Evolutionary conservation across 106 monocot species (phyloP).

Genomic region (Dendrobium chrysotoxum): DNA sequence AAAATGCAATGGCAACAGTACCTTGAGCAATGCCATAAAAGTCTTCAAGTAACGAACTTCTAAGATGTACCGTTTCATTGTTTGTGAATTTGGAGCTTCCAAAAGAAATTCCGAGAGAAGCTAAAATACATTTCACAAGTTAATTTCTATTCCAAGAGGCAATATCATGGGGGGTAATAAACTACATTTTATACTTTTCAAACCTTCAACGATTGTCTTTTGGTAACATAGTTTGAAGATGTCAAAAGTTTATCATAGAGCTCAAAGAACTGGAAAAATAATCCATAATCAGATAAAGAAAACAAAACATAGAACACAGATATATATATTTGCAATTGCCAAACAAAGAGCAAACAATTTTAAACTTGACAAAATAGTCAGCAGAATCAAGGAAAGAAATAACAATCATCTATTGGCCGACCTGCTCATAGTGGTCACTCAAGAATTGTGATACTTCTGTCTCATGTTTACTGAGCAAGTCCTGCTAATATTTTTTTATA

Average conservation of each 20-base stretch:
- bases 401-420: slow-evolving; percentile 8
- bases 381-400: background rate
- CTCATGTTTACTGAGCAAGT: slow-evolving; percentile 95
- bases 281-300: slow-evolving; percentile 12
- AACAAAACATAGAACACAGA: background rate
- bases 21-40: slow-evolving; percentile 86
- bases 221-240: slow-evolving; percentile 90
- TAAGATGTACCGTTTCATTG: slow-evolving; percentile 91
- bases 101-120: slow-evolving; percentile 94
- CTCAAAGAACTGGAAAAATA: slow-evolving; percentile 85
- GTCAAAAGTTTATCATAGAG: slow-evolving; percentile 65
- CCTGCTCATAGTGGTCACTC: slow-evolving; percentile 75
- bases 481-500: slow-evolving; percentile 42
- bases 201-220: slow-evolving; percentile 98
- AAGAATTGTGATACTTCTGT: slow-evolving; percentile 69
- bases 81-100: slow-evolving; percentile 83
- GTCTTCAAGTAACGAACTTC: slow-evolving; percentile 62
- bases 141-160: slow-evolving; percentile 1
- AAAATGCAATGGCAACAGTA: slow-evolving; percentile 17
- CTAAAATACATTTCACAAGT: slow-evolving; percentile 28
- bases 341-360: background rate
- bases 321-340: background rate
- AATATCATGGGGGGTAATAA: background rate
- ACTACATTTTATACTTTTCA: slow-evolving; percentile 5
- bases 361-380: background rate